A percentile compares a stretch with the other conserved stretches of the same genome.
Evolutionary conservation across 2,329 filamentous ascomycete genomes (phyloP).

Genomic region (Colletotrichum orchidophilum): DNA sequence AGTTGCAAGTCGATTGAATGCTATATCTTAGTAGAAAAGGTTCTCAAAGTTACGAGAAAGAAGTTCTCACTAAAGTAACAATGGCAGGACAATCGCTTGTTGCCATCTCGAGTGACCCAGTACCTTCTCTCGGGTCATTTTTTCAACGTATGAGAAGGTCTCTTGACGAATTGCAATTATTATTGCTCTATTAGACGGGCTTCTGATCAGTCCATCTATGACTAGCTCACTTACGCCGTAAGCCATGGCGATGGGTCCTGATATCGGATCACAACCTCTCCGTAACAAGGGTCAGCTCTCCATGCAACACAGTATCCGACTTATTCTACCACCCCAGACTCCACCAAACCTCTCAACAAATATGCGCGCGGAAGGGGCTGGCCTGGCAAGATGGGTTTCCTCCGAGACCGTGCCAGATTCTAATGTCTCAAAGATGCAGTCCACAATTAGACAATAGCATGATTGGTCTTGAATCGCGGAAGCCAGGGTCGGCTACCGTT

Average conservation of each 20-base stretch:
- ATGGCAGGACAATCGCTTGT: not conserved
- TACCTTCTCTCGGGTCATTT: accelerated
- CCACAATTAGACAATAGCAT: not conserved
- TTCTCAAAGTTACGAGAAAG: not conserved
- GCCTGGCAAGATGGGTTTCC: not conserved
- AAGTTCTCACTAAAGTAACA: not conserved
- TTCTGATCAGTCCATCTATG: not conserved
- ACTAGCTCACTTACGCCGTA: not conserved
- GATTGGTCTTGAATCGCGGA: not conserved
- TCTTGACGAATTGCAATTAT: no score
- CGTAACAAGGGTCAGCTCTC: not conserved
- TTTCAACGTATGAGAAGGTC: not conserved
- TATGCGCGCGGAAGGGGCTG: not conserved
- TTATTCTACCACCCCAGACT: not conserved
- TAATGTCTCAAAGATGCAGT: not conserved
- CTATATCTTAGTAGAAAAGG: not conserved
- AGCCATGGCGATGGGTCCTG: not conserved
- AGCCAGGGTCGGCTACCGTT: not conserved
- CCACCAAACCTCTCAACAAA: not conserved
- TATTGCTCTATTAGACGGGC: not conserved
- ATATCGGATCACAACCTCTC: not conserved
- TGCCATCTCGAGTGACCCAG: not conserved
- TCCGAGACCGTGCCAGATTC: not conserved
- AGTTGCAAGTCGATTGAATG: not conserved
- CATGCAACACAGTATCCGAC: not conserved